Base-by-base conservation (phyloP, 352 stramenopile genomes). In the Lagenidium giganteum region DNA sequence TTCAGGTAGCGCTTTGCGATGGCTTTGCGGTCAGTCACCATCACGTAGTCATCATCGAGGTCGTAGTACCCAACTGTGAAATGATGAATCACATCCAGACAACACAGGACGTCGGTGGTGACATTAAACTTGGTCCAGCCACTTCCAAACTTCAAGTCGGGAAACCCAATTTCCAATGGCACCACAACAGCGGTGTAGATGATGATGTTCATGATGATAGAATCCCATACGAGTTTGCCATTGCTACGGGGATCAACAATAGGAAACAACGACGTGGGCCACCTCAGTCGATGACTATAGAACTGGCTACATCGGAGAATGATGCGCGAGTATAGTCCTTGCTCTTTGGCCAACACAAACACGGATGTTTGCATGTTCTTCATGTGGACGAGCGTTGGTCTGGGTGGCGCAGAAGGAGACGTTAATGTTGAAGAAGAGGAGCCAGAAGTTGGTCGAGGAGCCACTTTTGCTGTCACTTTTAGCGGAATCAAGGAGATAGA, bases 171-270 rank as follows among this genome's bases (percentile, higher is more conserved):
- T 39, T 89, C 69, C 12, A 91, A 53, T 0, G 79, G 76, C 17
- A 91, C 68, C 30, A 84, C 47, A 9, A 91, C 61, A 6, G 76
- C 74, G 14, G 73, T 87, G 47, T 91, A 91, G 3, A 91, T 54
- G 13, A 89, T 71, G 21, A 87, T 51, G 5, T 70, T 12, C 74
- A 91, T 91, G 42, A 89, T 60, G 26, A 91, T 42, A 24, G 67
- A 60, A 31, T 88, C 76, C 76, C 76, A 88, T 28, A 50, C 51
- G 23, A 88, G 57, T 41, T 83, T 86, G 5, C 39, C 47, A 11
- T 67, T 80, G 50, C 61, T 73, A 6, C 70, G 63, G 16, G 76
- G 76, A 23, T 88, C 72, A 5, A 88, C 34, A 5, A 88, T 38
- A 1, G 72, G 66, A 1, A 74, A 54, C 1, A 78, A 35, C 16